phyloP scores from a whole-genome alignment of 768 basidiomycete genomes.

The Suillus lakei region DNA sequence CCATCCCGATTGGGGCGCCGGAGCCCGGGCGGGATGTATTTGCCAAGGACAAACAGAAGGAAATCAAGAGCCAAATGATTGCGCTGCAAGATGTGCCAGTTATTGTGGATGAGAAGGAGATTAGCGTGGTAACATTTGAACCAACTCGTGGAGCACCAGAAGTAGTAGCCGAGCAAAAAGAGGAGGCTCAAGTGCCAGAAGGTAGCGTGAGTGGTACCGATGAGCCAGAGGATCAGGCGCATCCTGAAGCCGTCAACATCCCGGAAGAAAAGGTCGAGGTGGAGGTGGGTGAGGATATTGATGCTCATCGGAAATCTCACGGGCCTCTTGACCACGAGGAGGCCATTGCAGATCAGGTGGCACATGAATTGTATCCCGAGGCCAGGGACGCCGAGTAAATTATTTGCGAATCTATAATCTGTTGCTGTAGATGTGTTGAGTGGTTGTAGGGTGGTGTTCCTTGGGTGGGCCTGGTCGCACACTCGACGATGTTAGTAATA shows the following conservation, averaged over 20 bases:
- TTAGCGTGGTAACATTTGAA: constrained; percentile 36
- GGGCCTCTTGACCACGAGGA: constrained; percentile 56
- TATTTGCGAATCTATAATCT: not conserved
- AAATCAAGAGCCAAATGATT: constrained; percentile 50
- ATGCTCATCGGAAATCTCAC: constrained; percentile 28
- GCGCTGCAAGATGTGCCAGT: constrained; percentile 17
- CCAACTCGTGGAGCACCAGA: not conserved
- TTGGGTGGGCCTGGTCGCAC: not conserved
- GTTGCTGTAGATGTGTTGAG: not conserved
- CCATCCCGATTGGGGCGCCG: constrained; percentile 52
- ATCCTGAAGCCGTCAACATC: constrained; percentile 5
- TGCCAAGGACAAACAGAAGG: constrained; percentile 50
- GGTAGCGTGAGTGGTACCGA: not conserved
- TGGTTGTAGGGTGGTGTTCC: not conserved
- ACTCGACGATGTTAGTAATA: not conserved
- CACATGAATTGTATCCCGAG: constrained; percentile 56
- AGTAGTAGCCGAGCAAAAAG: not conserved
- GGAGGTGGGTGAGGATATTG: constrained; percentile 13
- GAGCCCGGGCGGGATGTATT: constrained; percentile 83
- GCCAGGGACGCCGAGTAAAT: constrained; percentile 22
- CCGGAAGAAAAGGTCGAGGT: constrained; percentile 14
- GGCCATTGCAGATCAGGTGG: constrained; percentile 54
- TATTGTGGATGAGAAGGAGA: constrained; percentile 33
- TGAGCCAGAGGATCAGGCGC: not conserved
- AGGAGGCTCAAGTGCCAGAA: constrained; percentile 11